Evolutionary conservation across 139 green algal species (phyloP), one percentile per base, ranked within the genome.

Genomic region (Chara braunii): DNA sequence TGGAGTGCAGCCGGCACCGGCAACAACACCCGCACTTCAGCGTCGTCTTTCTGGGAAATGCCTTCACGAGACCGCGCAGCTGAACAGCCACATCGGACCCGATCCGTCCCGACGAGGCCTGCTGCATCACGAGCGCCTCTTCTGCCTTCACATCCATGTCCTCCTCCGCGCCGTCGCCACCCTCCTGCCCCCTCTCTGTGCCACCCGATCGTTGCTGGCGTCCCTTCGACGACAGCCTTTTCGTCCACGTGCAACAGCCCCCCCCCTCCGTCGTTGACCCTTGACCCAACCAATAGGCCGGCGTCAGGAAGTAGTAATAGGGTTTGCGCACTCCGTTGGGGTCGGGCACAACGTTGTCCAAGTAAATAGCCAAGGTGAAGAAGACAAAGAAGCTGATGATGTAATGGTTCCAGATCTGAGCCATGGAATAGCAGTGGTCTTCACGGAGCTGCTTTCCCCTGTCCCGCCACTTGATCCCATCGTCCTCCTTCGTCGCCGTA

Each of bases 291-390:
- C 70, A 78, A 33, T 52, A 75, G 3, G 37, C 52, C 11, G 70
- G 70, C 5, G 26, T 42, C 22, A 72, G 34, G 37, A 69, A 75
- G 51, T 64, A 78, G 48, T 51, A 61, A 18, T 40, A 59, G 31
- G 70, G 57, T 32, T 58, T 72, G 34, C 51, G 42, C 24, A 70
- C 44, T 44, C 74, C 74, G 26, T 68, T 78, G 52, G 90, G 86
- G 70, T 97, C 88, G 29, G 85, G 77, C 40, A 96, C 43, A 8
- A 96, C 78, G 66, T 94, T 93, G 81, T 94, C 85, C 11, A 96
- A 75, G 81, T 95, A 96, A 12, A 95, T 62, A 11, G 81, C 83
- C 18, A 96, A 81, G 23, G 87, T 56, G 43, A 75, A 67, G 80
- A 83, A 95, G 8, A 92, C 88, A 23, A 94, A 78, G 14, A 91